Percentiles rank a stretch among this genome's conserved stretches.
Evolutionary conservation across 345 rosid genomes (phyloP).

Genomic region (Turritis glabra): DNA sequence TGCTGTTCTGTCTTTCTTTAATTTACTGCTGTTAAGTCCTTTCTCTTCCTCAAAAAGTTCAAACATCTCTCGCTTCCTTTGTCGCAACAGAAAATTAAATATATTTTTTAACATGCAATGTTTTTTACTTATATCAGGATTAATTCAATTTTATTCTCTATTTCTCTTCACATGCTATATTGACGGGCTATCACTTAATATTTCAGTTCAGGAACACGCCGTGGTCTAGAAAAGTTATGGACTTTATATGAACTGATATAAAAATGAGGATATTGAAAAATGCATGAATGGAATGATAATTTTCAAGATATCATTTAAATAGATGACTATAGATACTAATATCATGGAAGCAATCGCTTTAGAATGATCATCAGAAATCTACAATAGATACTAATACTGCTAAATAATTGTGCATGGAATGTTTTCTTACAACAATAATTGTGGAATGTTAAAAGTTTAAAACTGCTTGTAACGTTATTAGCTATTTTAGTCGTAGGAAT

Average conservation of each 20-base stretch:
- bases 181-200: neutral
- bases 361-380: neutral
- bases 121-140: constrained; percentile 2
- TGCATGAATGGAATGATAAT: neutral
- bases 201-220: constrained; percentile 4
- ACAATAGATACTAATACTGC: neutral
- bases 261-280: neutral
- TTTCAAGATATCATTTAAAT: neutral
- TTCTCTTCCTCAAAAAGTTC: constrained; percentile 39
- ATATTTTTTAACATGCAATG: neutral
- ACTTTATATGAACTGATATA: neutral
- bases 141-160: neutral
- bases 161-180: neutral
- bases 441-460: neutral
- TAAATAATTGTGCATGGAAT: too few relatives aligned
- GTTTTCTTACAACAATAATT: neutral
- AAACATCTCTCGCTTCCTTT: constrained; percentile 35
- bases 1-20: constrained; percentile 37
- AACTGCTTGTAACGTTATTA: neutral
- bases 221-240: neutral
- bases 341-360: neutral
- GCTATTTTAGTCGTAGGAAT: neutral
- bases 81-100: constrained; percentile 16
- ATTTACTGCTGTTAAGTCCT: constrained; percentile 38
- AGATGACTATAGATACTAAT: neutral